Evolutionary conservation across 2,329 filamentous ascomycete species (phyloP), one percentile per base, ranked within the genome.

Genomic region (Massarina eburnea): DNA sequence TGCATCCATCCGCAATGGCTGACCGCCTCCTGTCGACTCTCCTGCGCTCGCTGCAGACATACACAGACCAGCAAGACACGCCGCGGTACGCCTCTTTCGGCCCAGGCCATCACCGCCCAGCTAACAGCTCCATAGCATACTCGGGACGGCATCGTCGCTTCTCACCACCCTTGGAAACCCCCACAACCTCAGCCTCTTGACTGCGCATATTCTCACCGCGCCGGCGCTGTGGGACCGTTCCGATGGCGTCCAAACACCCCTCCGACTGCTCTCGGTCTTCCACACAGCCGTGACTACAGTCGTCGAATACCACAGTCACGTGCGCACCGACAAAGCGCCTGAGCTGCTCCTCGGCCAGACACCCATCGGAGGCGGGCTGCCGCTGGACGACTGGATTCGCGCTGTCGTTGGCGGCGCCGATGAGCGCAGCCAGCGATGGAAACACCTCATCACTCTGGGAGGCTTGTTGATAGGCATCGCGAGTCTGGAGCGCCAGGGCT

Each of bases 381-480:
- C 75, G 4, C 69, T 76, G 14, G 76, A 81, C 37, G 78, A 79
- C 38, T 85, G 82, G 83, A 71, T 80, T 19, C 77, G 75, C 51
- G 81, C 82, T 1, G 73, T 83, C 2, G 75, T 81, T 2, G 76
- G 75, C 32, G 82, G 82, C 8, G 82, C 82, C 14, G 80, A 85
- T 59, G 82, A 80, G 35, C 78, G 76, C 57, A 85, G 75, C 22
- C 80, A 77, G 15, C 76, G 89, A 61, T 96, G 90, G 90, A 85
- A 90, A 67, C 91, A 96, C 68, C 71, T 91, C 22, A 75, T 96
- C n/a, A 80, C 91, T 4, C 79, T 96, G 8, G 84, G 85, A 0
- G 91, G 90, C 3, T 74, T 95, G 18, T 71, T 96, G 46, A 80
- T 92, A 63, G 90, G 89, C 8, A 85, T 91, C 62, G 86, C 59